Evolutionary conservation across 2,329 filamentous ascomycete species (phyloP).

Genomic region (Paecilomyces sp.): DNA sequence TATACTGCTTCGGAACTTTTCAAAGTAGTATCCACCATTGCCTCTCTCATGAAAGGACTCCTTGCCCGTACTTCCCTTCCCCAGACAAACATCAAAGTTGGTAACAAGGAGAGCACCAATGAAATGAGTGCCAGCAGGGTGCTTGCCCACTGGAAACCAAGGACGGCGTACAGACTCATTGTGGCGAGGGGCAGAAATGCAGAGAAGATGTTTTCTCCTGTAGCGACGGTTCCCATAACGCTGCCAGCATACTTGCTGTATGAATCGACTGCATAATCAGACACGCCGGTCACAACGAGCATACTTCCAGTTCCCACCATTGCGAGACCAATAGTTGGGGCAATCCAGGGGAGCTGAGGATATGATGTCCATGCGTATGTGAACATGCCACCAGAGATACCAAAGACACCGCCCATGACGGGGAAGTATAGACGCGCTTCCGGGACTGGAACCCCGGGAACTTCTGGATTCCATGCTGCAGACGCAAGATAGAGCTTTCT

Average conservation of each 20-base stretch:
- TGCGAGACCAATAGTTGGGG: constrained; percentile 23
- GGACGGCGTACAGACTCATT: constrained; percentile 24
- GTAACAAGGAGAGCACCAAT: constrained; percentile 22
- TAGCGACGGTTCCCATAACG: constrained; percentile 38
- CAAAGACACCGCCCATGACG: constrained; percentile 20
- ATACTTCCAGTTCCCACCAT: constrained; percentile 34
- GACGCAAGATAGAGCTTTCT: constrained; percentile 5
- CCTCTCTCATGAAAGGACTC: constrained; percentile 13
- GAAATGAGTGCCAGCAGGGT: constrained; percentile 34
- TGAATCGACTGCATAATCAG: constrained; percentile 44
- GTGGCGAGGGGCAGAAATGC: constrained; percentile 38
- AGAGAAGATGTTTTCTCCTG: constrained; percentile 37
- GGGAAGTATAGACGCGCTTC: constrained; percentile 38
- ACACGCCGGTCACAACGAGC: constrained; percentile 39
- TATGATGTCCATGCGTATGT: constrained; percentile 30
- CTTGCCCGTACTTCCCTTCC: constrained; percentile 28
- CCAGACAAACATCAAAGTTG: constrained; percentile 29
- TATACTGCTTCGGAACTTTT: no score
- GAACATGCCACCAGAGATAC: constrained; percentile 28
- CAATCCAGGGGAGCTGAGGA: constrained; percentile 26
- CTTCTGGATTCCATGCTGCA: constrained; percentile 30
- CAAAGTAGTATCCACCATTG: not conserved
- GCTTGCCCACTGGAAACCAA: constrained; percentile 35
- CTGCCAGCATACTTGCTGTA: constrained; percentile 44
- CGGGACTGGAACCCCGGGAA: constrained; percentile 33